Percentiles rank a stretch among this genome's conserved stretches.
These are phyloP conservation scores for Asclepias syriaca DNA, from an alignment of 257 asterid species.

Conservation along the genomic window DNA sequence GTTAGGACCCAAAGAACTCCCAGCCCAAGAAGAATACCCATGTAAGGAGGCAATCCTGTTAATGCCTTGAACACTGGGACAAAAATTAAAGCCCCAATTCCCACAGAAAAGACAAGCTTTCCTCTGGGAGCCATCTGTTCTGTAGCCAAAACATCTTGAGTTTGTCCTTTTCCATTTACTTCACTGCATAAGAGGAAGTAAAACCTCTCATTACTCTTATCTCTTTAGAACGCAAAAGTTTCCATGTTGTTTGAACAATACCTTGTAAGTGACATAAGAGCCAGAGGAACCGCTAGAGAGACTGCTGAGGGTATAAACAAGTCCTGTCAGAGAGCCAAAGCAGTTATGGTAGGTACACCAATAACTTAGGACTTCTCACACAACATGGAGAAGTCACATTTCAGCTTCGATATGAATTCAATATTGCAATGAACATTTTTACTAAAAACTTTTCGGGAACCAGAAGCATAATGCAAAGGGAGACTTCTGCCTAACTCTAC, in stretches of 20 bases:
- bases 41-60: constrained; percentile 92
- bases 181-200: constrained; percentile 46
- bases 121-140: constrained; percentile 98
- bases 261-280: constrained; percentile 94
- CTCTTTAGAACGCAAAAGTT: constrained; percentile 7
- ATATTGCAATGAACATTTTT: not conserved
- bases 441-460: not conserved
- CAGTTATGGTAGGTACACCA: constrained; percentile 10
- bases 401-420: not conserved
- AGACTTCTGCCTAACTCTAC: not conserved
- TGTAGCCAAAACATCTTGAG: constrained; percentile 65
- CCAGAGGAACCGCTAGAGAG: constrained; percentile 89
- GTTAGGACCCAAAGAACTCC: constrained; percentile 96
- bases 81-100: constrained; percentile 79
- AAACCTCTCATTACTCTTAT: constrained; percentile 4
- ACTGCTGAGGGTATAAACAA: constrained; percentile 60
- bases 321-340: constrained; percentile 44
- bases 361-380: not conserved
- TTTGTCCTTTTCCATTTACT: constrained; percentile 66
- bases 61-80: constrained; percentile 88
- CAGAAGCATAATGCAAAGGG: not conserved
- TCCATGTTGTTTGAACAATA: constrained; percentile 30
- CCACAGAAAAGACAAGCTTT: constrained; percentile 80
- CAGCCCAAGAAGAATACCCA: constrained; percentile 92
- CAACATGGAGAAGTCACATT: not conserved